Base-by-base conservation (phyloP, 169 alveolate genomes). In the Babesia sp. region DNA sequence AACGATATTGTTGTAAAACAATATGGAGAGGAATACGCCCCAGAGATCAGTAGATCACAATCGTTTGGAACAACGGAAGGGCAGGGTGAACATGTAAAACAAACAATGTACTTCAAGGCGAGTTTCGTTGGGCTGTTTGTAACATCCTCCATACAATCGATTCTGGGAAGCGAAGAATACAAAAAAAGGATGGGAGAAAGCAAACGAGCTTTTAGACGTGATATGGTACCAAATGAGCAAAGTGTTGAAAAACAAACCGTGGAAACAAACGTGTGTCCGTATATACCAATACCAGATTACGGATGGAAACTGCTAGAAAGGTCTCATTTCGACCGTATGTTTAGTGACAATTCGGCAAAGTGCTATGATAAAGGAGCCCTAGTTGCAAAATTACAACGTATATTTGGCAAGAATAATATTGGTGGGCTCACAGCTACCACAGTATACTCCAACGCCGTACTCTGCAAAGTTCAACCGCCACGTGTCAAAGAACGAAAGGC, bases 401-500 rank as follows among this genome's bases (percentile, higher is more conserved):
- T 79, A 7, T 39, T 70, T 50, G 70, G 66, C 26, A 56, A 36
- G 58, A n/a, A 37, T 18, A 28, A 26, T 5, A 68, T 29, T 2
- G 4, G 61, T 0, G 24, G 14, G 8, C 48, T 53, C 4, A 61
- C 71, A 22, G 14, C 54, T 20, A 39, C 54, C 26, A 39, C 16
- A 41, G n/a, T 60, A 2, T 60, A 60, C 56, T 68, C 89, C 37
- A 41, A 48, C 53, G 53, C 84, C 6, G 55, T 81, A 1, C 74
- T 81, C 51, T 81, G 75, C 58, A 71, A 81, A 41, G 51, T 81
- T 7, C 45, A 48, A 39, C 89, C 84, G 33, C 84, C 84, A 7
- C 80, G 58, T 7, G 20, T 37, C 44, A 26, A 22, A 4, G 63
- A 79, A 8, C 0, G 8, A 7, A 46, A 42, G 56, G 48, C 53